Evolutionary conservation across 192 early-diverging fungal genomes (phyloP), one percentile per base, ranked within the genome.

Genomic region (Coemansia sp.): DNA sequence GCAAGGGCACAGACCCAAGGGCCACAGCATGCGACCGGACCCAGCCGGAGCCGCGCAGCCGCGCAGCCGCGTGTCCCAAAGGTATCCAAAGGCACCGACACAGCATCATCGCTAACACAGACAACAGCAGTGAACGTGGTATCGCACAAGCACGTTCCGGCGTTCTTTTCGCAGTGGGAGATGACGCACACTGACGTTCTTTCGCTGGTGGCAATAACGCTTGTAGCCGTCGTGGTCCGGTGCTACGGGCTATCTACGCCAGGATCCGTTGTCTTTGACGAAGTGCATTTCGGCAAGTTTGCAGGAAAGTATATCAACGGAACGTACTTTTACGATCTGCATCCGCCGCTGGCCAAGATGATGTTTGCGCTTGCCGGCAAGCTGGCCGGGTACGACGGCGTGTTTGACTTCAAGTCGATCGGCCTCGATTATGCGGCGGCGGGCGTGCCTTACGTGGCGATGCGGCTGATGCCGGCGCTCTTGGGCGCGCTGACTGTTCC

Each of bases 211-310:
- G 38, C 59, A 1, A 22, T 68, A 10, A 57, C 57, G 6, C 19
- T 74, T 45, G 48, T 74, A 15, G 70, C 77, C 3, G 6, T 84
- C 25, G 22, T 70, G 0, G 77, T 75, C 15, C 60, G 77, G 23
- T 70, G 74, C 67, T 76, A 67, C 59, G 46, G 65, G 61, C 63
- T 84, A 17, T 63, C 71, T 0, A 50, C 35, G 0, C 82, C 82
- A 35, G 52, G 36, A 33, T 35, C 70, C 34, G 82, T 84, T 33
- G 82, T 84, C n/a, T 99, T 99, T 74, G 96, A 99, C 77, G 97
- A 99, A 70, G 97, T 99, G 29, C 97, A 99, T 66, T 97, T 99
- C 84, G 97, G 97, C 62, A 96, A 96, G 60, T 99, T 96, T 72
- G 95, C 95, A 46, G 88, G 87, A 23, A 86, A 86, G 76, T 99